These are phyloP conservation scores for Saturnispora hagleri DNA, from an alignment of 805 yeast genomes.

Conservation along the genomic window DNA sequence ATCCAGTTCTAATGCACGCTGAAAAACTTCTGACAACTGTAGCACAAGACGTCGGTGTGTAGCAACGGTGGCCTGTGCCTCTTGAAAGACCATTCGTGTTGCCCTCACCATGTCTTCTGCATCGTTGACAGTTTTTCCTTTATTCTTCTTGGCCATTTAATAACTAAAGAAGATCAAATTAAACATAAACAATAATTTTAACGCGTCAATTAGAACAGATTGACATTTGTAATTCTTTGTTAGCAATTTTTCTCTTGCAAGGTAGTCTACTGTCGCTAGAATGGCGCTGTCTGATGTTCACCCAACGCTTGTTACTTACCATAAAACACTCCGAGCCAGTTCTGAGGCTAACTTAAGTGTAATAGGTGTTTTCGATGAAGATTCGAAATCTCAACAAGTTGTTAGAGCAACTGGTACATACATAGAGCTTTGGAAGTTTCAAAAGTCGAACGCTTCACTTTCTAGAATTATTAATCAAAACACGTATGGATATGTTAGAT, in stretches of 20 bases:
- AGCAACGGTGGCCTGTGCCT: slow-evolving; percentile 63
- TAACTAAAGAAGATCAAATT: not conserved
- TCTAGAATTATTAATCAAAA: slow-evolving; percentile 34
- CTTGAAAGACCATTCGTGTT: slow-evolving; percentile 65
- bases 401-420: slow-evolving; percentile 47
- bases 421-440: slow-evolving; percentile 45
- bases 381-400: slow-evolving; percentile 49
- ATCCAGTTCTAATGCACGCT: slow-evolving; percentile 43
- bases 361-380: slow-evolving; percentile 60
- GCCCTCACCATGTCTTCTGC: slow-evolving; percentile 33
- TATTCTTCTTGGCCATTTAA: not conserved
- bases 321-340: slow-evolving; percentile 61
- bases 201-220: slow-evolving; percentile 2
- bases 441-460: slow-evolving; percentile 49
- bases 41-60: slow-evolving; percentile 71
- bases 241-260: not conserved
- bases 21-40: slow-evolving; percentile 49
- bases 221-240: not conserved
- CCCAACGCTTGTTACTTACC: slow-evolving; percentile 46
- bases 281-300: slow-evolving; percentile 14
- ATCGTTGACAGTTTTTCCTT: not conserved
- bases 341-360: slow-evolving; percentile 44
- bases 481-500: slow-evolving; percentile 50
- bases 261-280: not conserved
- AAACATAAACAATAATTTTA: slow-evolving; percentile 1